Evolutionary conservation across 2,329 filamentous ascomycete genomes (phyloP).

Genomic region (Tricladium varicosporioides): DNA sequence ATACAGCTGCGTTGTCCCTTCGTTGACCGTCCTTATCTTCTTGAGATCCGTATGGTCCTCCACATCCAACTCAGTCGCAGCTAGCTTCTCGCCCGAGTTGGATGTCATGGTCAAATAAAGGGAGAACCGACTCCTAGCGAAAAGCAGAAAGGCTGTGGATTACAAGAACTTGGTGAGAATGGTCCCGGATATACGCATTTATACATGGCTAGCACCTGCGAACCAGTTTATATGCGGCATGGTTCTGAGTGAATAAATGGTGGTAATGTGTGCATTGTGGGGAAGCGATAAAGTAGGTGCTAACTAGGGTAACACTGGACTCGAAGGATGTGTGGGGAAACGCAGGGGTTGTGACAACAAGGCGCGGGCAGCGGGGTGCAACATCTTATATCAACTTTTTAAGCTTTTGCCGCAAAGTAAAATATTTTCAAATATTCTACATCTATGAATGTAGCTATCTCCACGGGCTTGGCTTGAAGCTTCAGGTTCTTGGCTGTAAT

Average conservation of each 20-base stretch:
- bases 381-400: too few relatives aligned
- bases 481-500: too few relatives aligned
- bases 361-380: neutral
- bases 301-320: too few relatives aligned
- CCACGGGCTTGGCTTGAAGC: too few relatives aligned
- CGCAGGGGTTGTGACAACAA: neutral
- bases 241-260: neutral
- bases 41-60: neutral
- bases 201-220: neutral
- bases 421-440: too few relatives aligned
- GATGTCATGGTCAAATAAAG: neutral
- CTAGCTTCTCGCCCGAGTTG: neutral
- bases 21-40: neutral
- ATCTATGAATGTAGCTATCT: too few relatives aligned
- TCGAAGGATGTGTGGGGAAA: neutral
- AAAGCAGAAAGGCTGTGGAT: neutral
- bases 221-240: neutral
- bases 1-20: slow-evolving; percentile 1
- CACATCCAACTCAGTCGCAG: neutral
- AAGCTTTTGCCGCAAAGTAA: too few relatives aligned
- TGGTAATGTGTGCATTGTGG: neutral
- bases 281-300: neutral
- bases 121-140: neutral
- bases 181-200: neutral
- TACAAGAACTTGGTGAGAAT: neutral